A percentile compares a stretch with the other conserved stretches of the same genome.
phyloP scores from a whole-genome alignment of 2,329 filamentous ascomycete genomes.

The Epichloe elymi region DNA sequence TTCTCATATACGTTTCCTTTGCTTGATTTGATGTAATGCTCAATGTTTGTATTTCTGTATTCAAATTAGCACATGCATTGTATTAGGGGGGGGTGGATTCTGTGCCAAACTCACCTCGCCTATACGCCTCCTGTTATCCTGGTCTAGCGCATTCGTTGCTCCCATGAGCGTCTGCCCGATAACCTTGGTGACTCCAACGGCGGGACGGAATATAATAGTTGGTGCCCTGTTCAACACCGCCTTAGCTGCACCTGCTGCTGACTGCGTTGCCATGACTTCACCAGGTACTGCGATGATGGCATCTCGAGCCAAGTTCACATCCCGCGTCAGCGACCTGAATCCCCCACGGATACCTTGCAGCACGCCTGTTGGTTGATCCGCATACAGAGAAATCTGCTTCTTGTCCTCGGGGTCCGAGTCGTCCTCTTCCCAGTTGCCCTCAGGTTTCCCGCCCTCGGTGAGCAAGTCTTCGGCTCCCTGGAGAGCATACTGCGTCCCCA shows the following conservation, averaged over 20 bases:
- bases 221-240: slow-evolving; percentile 72
- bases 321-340: slow-evolving; percentile 69
- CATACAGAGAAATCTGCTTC: slow-evolving; percentile 80
- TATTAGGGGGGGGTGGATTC: too few species aligned
- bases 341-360: slow-evolving; percentile 79
- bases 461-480: slow-evolving; percentile 79
- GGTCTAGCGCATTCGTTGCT: slow-evolving; percentile 83
- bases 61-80: slow-evolving; percentile 3
- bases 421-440: slow-evolving; percentile 42
- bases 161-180: slow-evolving; percentile 83
- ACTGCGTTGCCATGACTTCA: slow-evolving; percentile 77
- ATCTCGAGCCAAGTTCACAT: slow-evolving; percentile 75
- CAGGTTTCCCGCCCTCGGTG: slow-evolving; percentile 25
- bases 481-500: slow-evolving; percentile 87
- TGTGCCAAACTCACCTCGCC: slow-evolving; percentile 61
- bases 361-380: slow-evolving; percentile 83
- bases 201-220: slow-evolving; percentile 84
- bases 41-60: slow-evolving; percentile 37
- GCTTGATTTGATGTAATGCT: slow-evolving; percentile 1
- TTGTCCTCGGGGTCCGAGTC: slow-evolving; percentile 54
- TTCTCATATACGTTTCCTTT: not conserved
- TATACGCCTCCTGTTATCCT: slow-evolving; percentile 62
- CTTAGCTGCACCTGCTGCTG: slow-evolving; percentile 64
- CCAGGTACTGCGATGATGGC: slow-evolving; percentile 90
- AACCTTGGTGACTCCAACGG: slow-evolving; percentile 79